Evolutionary conservation across 106 monocot genomes (phyloP).

Genomic region (Apostasia ramifera): DNA sequence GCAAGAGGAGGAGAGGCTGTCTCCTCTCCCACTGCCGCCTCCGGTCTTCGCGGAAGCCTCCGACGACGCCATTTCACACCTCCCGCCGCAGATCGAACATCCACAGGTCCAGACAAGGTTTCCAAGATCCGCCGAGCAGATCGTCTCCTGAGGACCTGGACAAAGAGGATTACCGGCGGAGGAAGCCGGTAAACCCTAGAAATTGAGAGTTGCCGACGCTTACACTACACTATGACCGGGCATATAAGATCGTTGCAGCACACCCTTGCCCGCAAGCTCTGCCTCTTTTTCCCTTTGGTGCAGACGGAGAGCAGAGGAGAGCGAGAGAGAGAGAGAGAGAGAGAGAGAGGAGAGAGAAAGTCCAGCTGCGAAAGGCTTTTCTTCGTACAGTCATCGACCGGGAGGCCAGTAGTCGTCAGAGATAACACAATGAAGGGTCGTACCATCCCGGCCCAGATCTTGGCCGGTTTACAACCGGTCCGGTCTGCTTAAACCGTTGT

Average conservation of each 20-base stretch:
- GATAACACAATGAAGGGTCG: too few species aligned
- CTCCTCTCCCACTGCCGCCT: background rate
- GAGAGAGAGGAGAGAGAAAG: background rate
- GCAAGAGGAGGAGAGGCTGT: slow-evolving; percentile 7
- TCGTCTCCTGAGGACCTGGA: background rate
- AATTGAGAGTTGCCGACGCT: background rate
- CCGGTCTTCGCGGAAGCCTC: slow-evolving; percentile 2
- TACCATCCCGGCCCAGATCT: too few species aligned
- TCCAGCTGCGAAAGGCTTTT: slow-evolving; percentile 5
- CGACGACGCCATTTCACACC: slow-evolving; percentile 1
- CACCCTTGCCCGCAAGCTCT: background rate
- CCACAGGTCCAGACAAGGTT: background rate
- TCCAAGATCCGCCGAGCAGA: slow-evolving; percentile 6
- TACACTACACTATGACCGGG: background rate
- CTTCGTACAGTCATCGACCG: slow-evolving; percentile 7
- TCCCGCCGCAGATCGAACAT: slow-evolving; percentile 1
- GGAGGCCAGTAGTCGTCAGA: background rate
- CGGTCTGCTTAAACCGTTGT: too few species aligned
- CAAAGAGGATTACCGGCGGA: background rate
- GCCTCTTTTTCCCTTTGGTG: slow-evolving; percentile 2
- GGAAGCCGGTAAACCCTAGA: slow-evolving; percentile 3
- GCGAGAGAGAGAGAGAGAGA: slow-evolving; percentile 2
- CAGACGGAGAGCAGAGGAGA: background rate
- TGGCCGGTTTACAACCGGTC: too few species aligned
- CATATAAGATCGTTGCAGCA: background rate